Percentiles rank a stretch among this genome's conserved stretches.
phyloP scores from a whole-genome alignment of 306 rosid species.

The Casuarina equisetifolia region DNA sequence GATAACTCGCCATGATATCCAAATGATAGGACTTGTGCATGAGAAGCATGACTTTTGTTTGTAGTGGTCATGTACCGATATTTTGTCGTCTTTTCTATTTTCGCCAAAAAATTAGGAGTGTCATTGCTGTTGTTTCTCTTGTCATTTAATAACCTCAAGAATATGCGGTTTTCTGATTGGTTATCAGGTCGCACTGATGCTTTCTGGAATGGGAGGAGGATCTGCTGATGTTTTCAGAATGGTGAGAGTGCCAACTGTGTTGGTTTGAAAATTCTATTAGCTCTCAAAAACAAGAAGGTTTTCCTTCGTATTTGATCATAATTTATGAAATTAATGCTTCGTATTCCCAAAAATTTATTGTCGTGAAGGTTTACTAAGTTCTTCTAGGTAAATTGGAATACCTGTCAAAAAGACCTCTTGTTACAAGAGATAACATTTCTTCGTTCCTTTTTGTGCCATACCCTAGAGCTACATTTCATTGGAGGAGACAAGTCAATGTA shows the following conservation, averaged over 20 bases:
- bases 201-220: conserved; percentile 85
- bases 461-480: background rate
- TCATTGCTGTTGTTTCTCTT: conserved; percentile 7
- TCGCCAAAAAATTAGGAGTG: background rate
- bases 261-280: background rate
- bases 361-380: background rate
- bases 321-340: background rate
- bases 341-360: background rate
- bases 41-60: background rate
- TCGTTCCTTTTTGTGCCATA: background rate
- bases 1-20: background rate
- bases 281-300: background rate
- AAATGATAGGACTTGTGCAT: background rate
- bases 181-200: conserved; percentile 88
- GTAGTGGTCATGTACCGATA: background rate
- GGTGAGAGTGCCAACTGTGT: conserved; percentile 40
- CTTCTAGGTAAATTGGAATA: background rate
- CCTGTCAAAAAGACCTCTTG: background rate
- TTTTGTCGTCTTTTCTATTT: background rate
- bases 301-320: conserved; percentile 13
- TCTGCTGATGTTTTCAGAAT: conserved; percentile 74
- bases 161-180: conserved; percentile 21
- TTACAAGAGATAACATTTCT: background rate
- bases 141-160: conserved; percentile 10
- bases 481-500: background rate